Percentiles rank a stretch among this genome's conserved stretches.
Evolutionary conservation across 345 rosid genomes (phyloP).

Genomic region (Salix brachista): DNA sequence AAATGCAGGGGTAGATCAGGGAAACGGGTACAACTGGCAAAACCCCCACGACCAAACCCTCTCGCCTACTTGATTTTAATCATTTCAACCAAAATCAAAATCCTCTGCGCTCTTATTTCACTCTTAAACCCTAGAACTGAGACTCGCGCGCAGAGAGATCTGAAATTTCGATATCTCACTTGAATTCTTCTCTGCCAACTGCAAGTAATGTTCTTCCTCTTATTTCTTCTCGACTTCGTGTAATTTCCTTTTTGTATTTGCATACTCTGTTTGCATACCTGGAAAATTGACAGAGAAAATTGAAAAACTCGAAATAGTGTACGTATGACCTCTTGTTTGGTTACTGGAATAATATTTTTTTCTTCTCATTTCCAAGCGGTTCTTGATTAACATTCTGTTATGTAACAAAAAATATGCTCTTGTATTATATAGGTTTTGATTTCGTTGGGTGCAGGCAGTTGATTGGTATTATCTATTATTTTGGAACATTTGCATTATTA

Average conservation of each 20-base stretch:
- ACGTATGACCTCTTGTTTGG: not conserved
- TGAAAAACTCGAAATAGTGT: not conserved
- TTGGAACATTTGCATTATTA: too few species aligned
- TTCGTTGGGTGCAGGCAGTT: not conserved
- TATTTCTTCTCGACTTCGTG: not conserved
- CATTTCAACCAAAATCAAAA: too few species aligned
- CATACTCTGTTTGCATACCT: not conserved
- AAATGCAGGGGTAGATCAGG: not conserved
- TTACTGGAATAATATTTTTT: not conserved
- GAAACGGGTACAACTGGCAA: not conserved
- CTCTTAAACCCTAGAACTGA: slow-evolving; percentile 21
- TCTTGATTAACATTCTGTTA: not conserved
- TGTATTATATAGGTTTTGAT: not conserved
- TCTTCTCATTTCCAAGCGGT: not conserved
- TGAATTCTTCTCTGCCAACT: not conserved
- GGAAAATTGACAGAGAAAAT: not conserved
- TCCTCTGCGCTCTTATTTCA: not conserved
- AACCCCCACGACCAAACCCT: not conserved
- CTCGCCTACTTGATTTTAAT: not conserved
- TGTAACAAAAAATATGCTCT: not conserved
- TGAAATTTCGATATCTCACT: not conserved
- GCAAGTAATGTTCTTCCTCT: slow-evolving; percentile 4
- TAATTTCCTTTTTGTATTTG: not conserved
- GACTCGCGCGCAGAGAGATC: slow-evolving; percentile 7
- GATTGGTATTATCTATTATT: not conserved